Evolutionary conservation across 805 yeast genomes (phyloP).

Genomic region (Candida railenensis): DNA sequence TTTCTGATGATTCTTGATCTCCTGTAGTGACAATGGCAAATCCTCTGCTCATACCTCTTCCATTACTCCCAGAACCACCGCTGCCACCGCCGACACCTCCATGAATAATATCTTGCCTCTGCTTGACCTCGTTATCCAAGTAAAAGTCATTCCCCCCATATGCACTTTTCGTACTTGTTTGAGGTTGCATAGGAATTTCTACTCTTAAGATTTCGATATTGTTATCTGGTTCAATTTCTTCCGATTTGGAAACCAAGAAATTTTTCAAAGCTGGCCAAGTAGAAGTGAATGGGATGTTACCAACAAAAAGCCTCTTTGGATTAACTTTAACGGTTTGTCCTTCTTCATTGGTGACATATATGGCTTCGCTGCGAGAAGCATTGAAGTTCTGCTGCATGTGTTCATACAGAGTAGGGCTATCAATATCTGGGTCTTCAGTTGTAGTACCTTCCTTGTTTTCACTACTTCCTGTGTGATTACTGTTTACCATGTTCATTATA

Average conservation of each 20-base stretch:
- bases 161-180: not conserved
- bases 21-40: conserved; percentile 63
- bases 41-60: conserved; percentile 41
- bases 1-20: conserved; percentile 44
- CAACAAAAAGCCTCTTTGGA: conserved; percentile 48
- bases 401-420: not conserved
- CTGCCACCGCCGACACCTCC: not conserved
- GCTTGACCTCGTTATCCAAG: not conserved
- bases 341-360: conserved; percentile 20
- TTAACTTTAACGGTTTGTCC: conserved; percentile 35
- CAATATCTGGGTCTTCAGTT: not conserved
- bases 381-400: not conserved
- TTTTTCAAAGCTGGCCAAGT: conserved; percentile 33
- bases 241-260: conserved; percentile 22
- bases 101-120: not conserved
- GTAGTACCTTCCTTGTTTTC: not conserved
- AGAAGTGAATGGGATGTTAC: conserved; percentile 53
- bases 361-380: not conserved
- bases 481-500: conserved; percentile 22
- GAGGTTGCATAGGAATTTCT: conserved; percentile 40
- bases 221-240: conserved; percentile 25
- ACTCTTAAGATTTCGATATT: conserved; percentile 30
- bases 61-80: not conserved
- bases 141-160: not conserved
- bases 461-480: conserved; percentile 3